Evolutionary conservation across 306 rosid genomes (phyloP), one percentile per base, ranked within the genome.

Genomic region (Purshia tridentata): DNA sequence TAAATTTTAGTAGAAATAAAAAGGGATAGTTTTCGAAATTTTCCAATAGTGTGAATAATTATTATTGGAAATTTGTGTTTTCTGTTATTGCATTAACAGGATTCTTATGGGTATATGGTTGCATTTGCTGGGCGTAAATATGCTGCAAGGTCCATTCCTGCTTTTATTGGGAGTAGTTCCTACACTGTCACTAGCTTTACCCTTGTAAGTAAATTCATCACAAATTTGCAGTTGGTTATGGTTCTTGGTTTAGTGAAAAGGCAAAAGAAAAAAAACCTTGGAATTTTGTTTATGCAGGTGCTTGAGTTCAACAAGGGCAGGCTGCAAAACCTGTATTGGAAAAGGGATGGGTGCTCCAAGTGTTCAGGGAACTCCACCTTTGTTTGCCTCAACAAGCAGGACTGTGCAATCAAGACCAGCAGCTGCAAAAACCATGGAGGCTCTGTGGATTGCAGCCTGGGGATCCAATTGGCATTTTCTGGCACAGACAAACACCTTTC

Each of bases 401-500:
- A 89, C 42, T 93, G 97, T 14, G 96, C 98, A 23, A 78, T 91
- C 48, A 89, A 71, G 77, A 87, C 97, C 35, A 10, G 72, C 56
- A 80, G 50, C 77, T 91, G 98, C 93, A 91, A 81, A 82, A 76
- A 5, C 77, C 85, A 73, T 52, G 82, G 82, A 44, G 98, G 98
- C 79, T 1, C 81, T 49, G 93, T 89, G 37, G 98, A 93, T 83
- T 93, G 98, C 83, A 93, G 93, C 82, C 46, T 91, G 6, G 96
- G 93, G 11, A 91, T 93, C 80, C 97, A 93, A 46, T 65, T 91
- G 85, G 93, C 98, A 2, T 93, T 93, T 83, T 93, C 98, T 4
- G 97, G 98, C 71, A 93, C 98, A 2, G 98, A 93, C 63, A 89
- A 91, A 64, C 92, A 93, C 79, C 96, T 91, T 57, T 76, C 85